These are phyloP conservation scores for Suillus bovinus DNA, from an alignment of 768 basidiomycete genomes.

Conservation along the genomic window DNA sequence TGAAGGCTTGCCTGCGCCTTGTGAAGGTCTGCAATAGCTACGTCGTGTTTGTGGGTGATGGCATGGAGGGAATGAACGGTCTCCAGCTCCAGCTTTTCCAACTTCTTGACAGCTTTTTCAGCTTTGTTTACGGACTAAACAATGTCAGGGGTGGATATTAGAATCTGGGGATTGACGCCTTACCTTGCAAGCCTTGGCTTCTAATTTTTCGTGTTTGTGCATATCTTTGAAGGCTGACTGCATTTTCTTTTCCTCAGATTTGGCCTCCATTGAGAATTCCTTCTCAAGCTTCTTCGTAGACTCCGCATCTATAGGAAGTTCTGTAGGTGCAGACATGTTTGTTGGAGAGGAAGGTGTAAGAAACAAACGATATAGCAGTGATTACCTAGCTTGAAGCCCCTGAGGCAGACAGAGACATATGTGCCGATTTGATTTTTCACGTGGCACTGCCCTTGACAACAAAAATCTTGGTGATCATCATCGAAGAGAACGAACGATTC, in stretches of 20 bases:
- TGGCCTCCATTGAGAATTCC: slow-evolving; percentile 48
- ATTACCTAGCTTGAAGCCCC: background rate
- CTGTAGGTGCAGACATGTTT: slow-evolving; percentile 24
- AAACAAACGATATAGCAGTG: background rate
- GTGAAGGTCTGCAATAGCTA: slow-evolving; percentile 42
- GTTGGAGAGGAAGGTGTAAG: slow-evolving; percentile 8
- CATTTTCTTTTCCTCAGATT: slow-evolving; percentile 49
- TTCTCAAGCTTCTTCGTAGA: slow-evolving; percentile 45
- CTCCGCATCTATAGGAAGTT: slow-evolving; percentile 22
- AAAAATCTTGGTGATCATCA: background rate
- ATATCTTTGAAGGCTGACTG: slow-evolving; percentile 57
- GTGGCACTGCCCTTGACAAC: background rate
- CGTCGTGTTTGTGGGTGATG: slow-evolving; percentile 53
- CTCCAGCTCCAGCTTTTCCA: slow-evolving; percentile 51
- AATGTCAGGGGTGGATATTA: slow-evolving; percentile 5
- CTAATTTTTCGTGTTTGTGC: slow-evolving; percentile 50
- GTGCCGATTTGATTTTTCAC: background rate
- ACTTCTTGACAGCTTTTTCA: slow-evolving; percentile 46
- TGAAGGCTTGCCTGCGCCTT: slow-evolving; percentile 45
- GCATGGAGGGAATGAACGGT: slow-evolving; percentile 51
- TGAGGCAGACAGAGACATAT: background rate
- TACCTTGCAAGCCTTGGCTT: slow-evolving; percentile 55
- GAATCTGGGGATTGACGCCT: slow-evolving; percentile 2
- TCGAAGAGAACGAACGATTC: background rate
- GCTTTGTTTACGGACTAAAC: slow-evolving; percentile 46